Conservation (phyloP, 192 early-diverging fungal genomes). For the Backusella luteola region DNA sequence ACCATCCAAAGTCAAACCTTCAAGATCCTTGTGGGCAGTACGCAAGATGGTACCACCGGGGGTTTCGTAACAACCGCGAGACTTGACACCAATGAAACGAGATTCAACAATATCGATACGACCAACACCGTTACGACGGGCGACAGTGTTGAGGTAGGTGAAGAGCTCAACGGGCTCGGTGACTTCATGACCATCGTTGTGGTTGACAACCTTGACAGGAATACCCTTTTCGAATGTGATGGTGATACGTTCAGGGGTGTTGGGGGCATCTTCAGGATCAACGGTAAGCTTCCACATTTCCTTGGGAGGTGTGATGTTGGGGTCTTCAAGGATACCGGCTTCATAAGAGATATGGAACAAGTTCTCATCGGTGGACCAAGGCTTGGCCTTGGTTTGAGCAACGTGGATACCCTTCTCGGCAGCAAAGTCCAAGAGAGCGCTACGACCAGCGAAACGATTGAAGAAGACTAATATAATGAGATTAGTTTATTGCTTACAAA, state of each 20-base stretch:
- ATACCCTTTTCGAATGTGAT: slow-evolving; percentile 89
- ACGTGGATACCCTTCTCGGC: slow-evolving; percentile 89
- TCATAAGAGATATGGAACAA: slow-evolving; percentile 99
- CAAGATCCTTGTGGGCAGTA: slow-evolving; percentile 93
- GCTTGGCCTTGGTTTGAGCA: slow-evolving; percentile 92
- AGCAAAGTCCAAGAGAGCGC: slow-evolving; percentile 90
- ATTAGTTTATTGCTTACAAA: too few species aligned
- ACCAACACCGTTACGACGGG: slow-evolving; percentile 96
- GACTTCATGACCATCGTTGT: slow-evolving; percentile 67
- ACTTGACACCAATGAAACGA: slow-evolving; percentile 98
- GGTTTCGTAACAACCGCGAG: slow-evolving; percentile 99
- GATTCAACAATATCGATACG: slow-evolving; percentile 99
- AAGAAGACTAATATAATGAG: slow-evolving; percentile 67
- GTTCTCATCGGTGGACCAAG: slow-evolving; percentile 99
- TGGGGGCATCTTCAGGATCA: slow-evolving; percentile 95
- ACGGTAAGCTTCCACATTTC: slow-evolving; percentile 99
- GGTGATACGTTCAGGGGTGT: slow-evolving; percentile 91
- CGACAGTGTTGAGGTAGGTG: slow-evolving; percentile 93
- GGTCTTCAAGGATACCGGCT: slow-evolving; percentile 97
- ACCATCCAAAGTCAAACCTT: slow-evolving; percentile 93
- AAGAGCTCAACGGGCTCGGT: slow-evolving; percentile 79
- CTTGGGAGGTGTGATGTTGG: slow-evolving; percentile 90
- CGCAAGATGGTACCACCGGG: slow-evolving; percentile 96
- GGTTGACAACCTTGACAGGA: slow-evolving; percentile 88
- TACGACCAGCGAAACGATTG: slow-evolving; percentile 91